These are phyloP conservation scores for Nitzschia putrida DNA, from an alignment of 108 stramenopile genomes.

Conservation along the genomic window DNA sequence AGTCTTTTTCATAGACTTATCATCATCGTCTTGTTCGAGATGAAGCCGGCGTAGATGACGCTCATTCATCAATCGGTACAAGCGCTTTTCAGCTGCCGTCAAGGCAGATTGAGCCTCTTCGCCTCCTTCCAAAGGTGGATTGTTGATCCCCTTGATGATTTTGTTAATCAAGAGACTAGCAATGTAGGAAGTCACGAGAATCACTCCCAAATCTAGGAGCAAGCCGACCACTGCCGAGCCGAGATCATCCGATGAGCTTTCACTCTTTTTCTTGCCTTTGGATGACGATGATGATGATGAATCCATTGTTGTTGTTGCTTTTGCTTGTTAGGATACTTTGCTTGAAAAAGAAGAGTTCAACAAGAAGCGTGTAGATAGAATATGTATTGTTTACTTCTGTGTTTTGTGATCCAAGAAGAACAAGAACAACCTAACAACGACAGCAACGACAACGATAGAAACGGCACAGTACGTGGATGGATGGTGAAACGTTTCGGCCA, in stretches of 20 bases:
- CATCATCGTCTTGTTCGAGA: not conserved
- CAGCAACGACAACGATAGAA: too few species aligned
- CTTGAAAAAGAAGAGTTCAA: too few species aligned
- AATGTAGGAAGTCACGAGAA: slow-evolving; percentile 29
- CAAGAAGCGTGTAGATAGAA: too few species aligned
- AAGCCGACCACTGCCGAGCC: slow-evolving; percentile 17
- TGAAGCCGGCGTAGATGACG: not conserved
- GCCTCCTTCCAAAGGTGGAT: not conserved
- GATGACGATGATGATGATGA: too few species aligned
- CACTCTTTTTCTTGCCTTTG: not conserved
- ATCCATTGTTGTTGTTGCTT: not conserved
- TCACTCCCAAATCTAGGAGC: slow-evolving; percentile 31
- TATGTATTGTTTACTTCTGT: too few species aligned
- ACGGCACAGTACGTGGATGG: too few species aligned
- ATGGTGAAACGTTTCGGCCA: too few species aligned
- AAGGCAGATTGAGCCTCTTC: slow-evolving; percentile 24
- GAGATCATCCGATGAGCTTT: slow-evolving; percentile 2
- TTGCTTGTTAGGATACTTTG: not conserved
- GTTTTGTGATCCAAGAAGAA: too few species aligned
- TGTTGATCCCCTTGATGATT: slow-evolving; percentile 19
- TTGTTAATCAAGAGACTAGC: slow-evolving; percentile 28
- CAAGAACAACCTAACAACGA: too few species aligned
- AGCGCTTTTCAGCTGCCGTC: slow-evolving; percentile 38
- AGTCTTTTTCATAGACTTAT: not conserved
- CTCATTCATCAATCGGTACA: slow-evolving; percentile 32